Evolutionary conservation across 2,329 filamentous ascomycete species (phyloP).

Genomic region (Phyllosticta citribraziliensis): DNA sequence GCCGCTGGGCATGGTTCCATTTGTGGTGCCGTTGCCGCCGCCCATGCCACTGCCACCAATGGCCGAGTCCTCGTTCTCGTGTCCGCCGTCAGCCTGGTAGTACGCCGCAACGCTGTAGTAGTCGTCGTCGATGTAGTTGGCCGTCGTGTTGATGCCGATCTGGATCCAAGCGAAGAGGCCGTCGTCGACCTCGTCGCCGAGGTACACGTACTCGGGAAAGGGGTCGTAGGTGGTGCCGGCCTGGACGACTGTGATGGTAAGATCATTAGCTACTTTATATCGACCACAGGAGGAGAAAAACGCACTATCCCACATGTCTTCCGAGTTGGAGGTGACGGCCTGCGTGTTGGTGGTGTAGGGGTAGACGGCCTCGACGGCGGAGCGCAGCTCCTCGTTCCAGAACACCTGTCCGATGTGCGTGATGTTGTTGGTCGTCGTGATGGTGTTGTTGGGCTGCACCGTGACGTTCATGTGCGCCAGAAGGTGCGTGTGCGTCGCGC

Average conservation of each 20-base stretch:
- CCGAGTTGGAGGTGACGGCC: constrained; percentile 39
- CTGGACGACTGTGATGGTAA: constrained; percentile 24
- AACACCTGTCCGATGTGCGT: constrained; percentile 58
- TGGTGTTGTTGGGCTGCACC: constrained; percentile 41
- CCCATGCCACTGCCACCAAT: not conserved
- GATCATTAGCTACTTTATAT: constrained; percentile 14
- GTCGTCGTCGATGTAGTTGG: constrained; percentile 7
- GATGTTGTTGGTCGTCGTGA: constrained; percentile 38
- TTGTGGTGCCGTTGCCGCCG: not conserved
- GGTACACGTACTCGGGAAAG: constrained; percentile 46
- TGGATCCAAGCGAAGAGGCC: constrained; percentile 25
- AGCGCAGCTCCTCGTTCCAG: constrained; percentile 51
- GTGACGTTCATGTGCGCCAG: constrained; percentile 29
- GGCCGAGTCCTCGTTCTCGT: constrained; percentile 1
- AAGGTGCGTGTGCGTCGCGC: constrained; percentile 31
- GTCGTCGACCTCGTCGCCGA: constrained; percentile 38
- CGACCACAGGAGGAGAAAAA: too few relatives aligned
- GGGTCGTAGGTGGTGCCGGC: constrained; percentile 43
- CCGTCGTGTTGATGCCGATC: constrained; percentile 9
- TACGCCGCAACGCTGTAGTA: constrained; percentile 7
- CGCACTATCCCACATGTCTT: constrained; percentile 35
- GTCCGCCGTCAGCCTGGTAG: constrained; percentile 5
- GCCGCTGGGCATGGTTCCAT: not conserved
- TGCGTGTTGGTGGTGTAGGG: constrained; percentile 38
- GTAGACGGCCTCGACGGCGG: constrained; percentile 36